A percentile compares a stretch with the other conserved stretches of the same genome.
phyloP scores from a whole-genome alignment of 306 rosid species.

The Astragalus glycyphyllos region DNA sequence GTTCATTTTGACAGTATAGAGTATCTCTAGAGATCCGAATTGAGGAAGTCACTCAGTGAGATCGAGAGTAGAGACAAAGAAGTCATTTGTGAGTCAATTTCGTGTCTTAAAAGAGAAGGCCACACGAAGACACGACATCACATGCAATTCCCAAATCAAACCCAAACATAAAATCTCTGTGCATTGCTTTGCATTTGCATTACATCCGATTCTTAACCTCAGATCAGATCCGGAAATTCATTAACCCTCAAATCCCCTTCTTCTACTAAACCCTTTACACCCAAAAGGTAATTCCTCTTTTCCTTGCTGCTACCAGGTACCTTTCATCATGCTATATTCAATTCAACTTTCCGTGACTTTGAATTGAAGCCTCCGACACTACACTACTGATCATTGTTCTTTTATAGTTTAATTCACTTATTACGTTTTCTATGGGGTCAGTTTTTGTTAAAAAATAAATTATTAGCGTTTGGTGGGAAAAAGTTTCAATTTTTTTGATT shows the following conservation, averaged over 20 bases:
- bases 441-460: too few species aligned
- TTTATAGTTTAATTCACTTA: background rate
- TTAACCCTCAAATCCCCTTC: background rate
- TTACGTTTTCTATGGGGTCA: constrained; percentile 2
- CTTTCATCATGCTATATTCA: constrained; percentile 45
- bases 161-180: background rate
- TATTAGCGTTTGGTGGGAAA: constrained; percentile 47
- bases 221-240: constrained; percentile 16
- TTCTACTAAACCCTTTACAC: too few species aligned
- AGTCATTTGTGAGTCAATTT: background rate
- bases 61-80: background rate
- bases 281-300: constrained; percentile 32
- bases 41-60: background rate
- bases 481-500: constrained; percentile 31
- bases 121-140: constrained; percentile 10
- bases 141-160: constrained; percentile 3
- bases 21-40: background rate
- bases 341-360: constrained; percentile 53
- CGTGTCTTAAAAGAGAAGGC: background rate
- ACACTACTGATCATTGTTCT: constrained; percentile 8
- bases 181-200: background rate
- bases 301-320: constrained; percentile 31
- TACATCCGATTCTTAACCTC: background rate
- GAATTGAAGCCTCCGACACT: constrained; percentile 54
- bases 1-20: background rate